These are phyloP conservation scores for Friedmanniomyces endolithicus DNA, from an alignment of 495 filamentous ascomycete species.

Conservation along the genomic window DNA sequence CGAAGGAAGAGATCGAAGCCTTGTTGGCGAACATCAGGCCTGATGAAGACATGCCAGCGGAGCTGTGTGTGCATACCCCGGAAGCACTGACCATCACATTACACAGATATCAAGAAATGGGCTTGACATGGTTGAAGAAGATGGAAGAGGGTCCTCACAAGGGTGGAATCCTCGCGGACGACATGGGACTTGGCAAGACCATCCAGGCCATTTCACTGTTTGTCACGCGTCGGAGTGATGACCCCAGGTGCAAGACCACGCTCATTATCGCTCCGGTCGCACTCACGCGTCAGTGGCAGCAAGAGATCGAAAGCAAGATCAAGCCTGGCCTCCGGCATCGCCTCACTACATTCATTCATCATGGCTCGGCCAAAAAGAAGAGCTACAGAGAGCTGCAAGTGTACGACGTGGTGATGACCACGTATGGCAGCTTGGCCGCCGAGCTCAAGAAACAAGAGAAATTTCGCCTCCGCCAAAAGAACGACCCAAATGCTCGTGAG, in stretches of 20 bases:
- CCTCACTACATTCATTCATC: conserved; percentile 56
- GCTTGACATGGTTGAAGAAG: conserved; percentile 67
- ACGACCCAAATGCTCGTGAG: conserved; percentile 25
- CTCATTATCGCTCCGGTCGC: conserved; percentile 81
- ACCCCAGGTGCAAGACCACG: conserved; percentile 61
- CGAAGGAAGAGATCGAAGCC: conserved; percentile 23
- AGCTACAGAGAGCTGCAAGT: conserved; percentile 49
- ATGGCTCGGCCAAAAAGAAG: conserved; percentile 43
- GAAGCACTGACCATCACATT: conserved; percentile 54
- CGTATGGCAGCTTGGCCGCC: conserved; percentile 64
- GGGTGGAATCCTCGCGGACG: conserved; percentile 78
- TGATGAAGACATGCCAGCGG: conserved; percentile 28
- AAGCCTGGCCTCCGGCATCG: conserved; percentile 39
- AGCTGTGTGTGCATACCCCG: conserved; percentile 43
- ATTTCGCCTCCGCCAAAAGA: conserved; percentile 30
- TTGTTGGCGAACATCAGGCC: conserved; percentile 30
- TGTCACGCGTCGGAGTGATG: conserved; percentile 51
- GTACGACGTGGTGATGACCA: conserved; percentile 81
- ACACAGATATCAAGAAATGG: conserved; percentile 75
- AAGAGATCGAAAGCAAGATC: conserved; percentile 67
- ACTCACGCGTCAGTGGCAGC: conserved; percentile 79
- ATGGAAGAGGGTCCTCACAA: conserved; percentile 68
- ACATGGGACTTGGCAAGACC: conserved; percentile 96
- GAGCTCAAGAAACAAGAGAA: conserved; percentile 51
- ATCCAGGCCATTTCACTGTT: conserved; percentile 80